These are phyloP conservation scores for Epichloe gansuensis DNA, from an alignment of 2,329 filamentous ascomycete genomes.

Conservation along the genomic window DNA sequence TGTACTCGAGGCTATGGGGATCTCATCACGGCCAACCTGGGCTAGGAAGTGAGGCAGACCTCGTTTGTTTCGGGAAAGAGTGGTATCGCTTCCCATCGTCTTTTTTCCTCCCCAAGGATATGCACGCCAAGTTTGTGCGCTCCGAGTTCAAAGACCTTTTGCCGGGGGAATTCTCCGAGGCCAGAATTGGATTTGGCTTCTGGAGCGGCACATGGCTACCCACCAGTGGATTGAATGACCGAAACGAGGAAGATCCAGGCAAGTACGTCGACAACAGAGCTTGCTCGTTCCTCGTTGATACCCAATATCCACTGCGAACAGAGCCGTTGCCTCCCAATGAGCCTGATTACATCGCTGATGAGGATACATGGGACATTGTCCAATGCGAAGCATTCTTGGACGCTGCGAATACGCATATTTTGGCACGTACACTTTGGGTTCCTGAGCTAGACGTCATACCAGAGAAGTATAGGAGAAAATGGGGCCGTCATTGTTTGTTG, in stretches of 20 bases:
- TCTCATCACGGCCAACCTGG: slow-evolving; percentile 26
- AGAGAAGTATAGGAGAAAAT: slow-evolving; percentile 55
- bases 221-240: slow-evolving; percentile 79
- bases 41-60: slow-evolving; percentile 48
- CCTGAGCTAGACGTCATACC: slow-evolving; percentile 61
- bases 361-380: slow-evolving; percentile 63
- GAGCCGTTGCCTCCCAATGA: slow-evolving; percentile 49
- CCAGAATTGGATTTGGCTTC: slow-evolving; percentile 52
- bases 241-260: slow-evolving; percentile 69
- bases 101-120: slow-evolving; percentile 79
- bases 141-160: slow-evolving; percentile 82
- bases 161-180: slow-evolving; percentile 80
- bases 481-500: slow-evolving; percentile 82
- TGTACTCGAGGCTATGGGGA: slow-evolving; percentile 56
- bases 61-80: slow-evolving; percentile 84
- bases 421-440: slow-evolving; percentile 72
- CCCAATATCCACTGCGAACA: slow-evolving; percentile 53
- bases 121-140: slow-evolving; percentile 78
- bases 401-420: slow-evolving; percentile 53
- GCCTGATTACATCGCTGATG: slow-evolving; percentile 66
- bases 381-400: slow-evolving; percentile 74
- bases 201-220: slow-evolving; percentile 76
- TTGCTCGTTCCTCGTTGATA: slow-evolving; percentile 82
- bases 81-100: slow-evolving; percentile 97
- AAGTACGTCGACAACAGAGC: slow-evolving; percentile 72